Base-by-base conservation (phyloP, 768 basidiomycete species). In the Leccinum boreale region DNA sequence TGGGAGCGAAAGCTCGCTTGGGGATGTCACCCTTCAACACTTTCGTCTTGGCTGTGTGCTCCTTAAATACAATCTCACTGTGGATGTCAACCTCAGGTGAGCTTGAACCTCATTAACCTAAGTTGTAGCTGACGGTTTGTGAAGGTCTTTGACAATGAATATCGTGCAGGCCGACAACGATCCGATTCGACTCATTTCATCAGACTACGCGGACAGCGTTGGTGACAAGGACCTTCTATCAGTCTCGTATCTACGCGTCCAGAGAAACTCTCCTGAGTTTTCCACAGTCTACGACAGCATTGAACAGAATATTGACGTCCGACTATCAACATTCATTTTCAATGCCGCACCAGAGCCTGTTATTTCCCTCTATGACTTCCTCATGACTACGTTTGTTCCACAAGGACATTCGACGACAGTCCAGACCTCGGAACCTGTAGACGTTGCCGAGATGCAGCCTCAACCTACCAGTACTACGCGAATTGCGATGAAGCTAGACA, bases 361-460 rank as follows among this genome's bases (percentile, higher is more conserved):
- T 45, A 76, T 99, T 36, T 81, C 89, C 2, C 73, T 98, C 21
- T 98, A 98, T 73, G 94, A 98, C 74, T 98, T 96, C 75, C 84
- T 99, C 72, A 95, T 99, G 89, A 89, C 90, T 3, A 98, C 97
- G 0, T 99, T 99, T 72, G 90, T 93, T 10, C 84, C 89, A 9
- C 67, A 49, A 39, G 54, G 62, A 12, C 55, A 58, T 39, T 54
- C 63, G 12, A 48, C 44, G 19, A 56, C 56, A 23, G 44, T 53
- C 6, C 58, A 61, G 45, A 50, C 39, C 51, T 49, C 31, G 17
- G 68, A 66, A 50, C 44, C 61, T 31, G 31, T 17, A 1, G 59
- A 33, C 35, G 42, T 52, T 11, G 39, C 46, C 1, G 52, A 17
- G n/a, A 39, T 7, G 46, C 55, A 35, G 50, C 56, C 59, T 21